phyloP scores from a whole-genome alignment of 2,329 filamentous ascomycete species.

The Colletotrichum sp. region DNA sequence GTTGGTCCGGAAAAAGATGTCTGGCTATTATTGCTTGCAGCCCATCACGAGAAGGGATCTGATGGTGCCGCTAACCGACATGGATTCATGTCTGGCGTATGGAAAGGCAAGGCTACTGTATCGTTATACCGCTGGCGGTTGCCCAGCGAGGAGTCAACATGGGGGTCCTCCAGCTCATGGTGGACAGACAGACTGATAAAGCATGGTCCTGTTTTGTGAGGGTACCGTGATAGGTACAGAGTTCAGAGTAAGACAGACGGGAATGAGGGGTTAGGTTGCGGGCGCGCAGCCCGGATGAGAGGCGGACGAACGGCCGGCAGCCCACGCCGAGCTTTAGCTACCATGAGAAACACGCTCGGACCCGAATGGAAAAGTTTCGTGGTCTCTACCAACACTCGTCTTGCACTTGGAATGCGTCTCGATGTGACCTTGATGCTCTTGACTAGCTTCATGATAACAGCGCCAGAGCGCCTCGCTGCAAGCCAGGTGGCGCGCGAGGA shows the following conservation, averaged over 20 bases:
- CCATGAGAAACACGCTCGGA: slow-evolving; percentile 3
- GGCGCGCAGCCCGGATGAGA: not conserved
- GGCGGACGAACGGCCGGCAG: slow-evolving; percentile 2
- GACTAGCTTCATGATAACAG: not conserved
- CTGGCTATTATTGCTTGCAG: slow-evolving; percentile 9
- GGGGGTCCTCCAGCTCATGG: not conserved
- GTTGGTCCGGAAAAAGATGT: slow-evolving; percentile 7
- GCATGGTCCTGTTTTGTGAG: not conserved
- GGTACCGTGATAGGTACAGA: not conserved
- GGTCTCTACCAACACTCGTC: not conserved
- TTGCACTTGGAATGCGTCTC: not conserved
- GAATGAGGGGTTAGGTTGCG: not conserved
- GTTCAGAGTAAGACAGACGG: not conserved
- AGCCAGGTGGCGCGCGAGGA: not conserved
- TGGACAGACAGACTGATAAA: not conserved
- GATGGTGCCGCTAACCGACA: not conserved
- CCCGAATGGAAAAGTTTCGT: slow-evolving; percentile 3
- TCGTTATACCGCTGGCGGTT: not conserved
- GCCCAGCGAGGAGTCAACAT: not conserved
- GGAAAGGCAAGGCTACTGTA: not conserved
- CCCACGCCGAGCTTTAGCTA: slow-evolving; percentile 3
- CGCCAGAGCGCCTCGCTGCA: too few relatives aligned
- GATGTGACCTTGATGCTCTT: not conserved
- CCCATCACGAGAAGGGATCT: not conserved
- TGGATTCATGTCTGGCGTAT: slow-evolving; percentile 4